phyloP scores from a whole-genome alignment of 345 rosid species.

The Eutrema japonicum region DNA sequence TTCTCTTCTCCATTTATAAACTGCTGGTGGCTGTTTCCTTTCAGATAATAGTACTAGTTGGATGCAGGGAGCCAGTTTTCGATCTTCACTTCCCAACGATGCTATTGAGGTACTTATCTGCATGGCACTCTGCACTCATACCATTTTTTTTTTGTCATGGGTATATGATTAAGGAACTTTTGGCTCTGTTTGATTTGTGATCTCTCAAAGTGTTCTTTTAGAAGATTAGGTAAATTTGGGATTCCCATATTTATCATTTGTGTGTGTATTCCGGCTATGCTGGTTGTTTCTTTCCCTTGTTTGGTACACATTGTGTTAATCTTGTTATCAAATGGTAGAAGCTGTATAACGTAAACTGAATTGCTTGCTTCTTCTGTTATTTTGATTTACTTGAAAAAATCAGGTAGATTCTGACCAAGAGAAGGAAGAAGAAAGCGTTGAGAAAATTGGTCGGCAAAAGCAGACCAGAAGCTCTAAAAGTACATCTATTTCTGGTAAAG shows the following conservation, averaged over 20 bases:
- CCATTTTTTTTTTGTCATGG: no score
- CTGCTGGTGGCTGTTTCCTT: not conserved
- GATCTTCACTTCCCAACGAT: constrained; percentile 33
- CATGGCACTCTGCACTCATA: not conserved
- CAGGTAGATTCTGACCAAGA: constrained; percentile 58
- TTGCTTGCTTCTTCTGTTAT: not conserved
- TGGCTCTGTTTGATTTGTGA: not conserved
- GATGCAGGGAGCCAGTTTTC: constrained; percentile 37
- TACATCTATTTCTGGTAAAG: constrained; percentile 45
- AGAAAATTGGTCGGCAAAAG: constrained; percentile 43
- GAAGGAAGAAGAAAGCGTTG: constrained; percentile 55
- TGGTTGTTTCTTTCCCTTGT: not conserved
- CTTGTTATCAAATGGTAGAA: not conserved
- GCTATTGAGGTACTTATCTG: constrained; percentile 44
- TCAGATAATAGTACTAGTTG: constrained; percentile 37
- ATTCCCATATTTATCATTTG: not conserved
- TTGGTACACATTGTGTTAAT: not conserved
- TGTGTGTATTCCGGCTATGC: not conserved
- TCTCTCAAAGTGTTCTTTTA: not conserved
- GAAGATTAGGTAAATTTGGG: not conserved
- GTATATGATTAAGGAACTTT: no score
- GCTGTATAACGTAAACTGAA: not conserved
- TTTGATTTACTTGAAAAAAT: constrained; percentile 17
- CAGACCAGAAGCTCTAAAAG: constrained; percentile 37
- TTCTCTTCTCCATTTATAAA: not conserved